These are phyloP conservation scores for Colletotrichum neosansevieriae DNA, from an alignment of 2,329 filamentous ascomycete species.

Conservation along the genomic window DNA sequence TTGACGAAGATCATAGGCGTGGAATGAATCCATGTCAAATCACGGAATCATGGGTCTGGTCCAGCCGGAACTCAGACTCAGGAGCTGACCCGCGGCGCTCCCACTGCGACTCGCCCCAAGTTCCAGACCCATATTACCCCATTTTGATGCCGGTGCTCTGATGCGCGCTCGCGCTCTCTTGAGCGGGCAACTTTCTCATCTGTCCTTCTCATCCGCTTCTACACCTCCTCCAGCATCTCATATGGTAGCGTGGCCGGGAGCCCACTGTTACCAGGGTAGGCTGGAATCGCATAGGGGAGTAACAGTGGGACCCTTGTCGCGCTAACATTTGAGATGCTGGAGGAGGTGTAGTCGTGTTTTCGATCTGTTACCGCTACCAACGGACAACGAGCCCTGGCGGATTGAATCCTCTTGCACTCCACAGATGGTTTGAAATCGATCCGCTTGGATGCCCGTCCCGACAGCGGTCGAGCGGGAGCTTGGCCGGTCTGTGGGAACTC, in stretches of 20 bases:
- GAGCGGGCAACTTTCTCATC: not conserved
- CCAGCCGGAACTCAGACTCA: not conserved
- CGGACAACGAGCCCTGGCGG: not conserved
- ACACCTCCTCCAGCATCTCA: no score
- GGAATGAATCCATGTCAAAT: constrained; percentile 11
- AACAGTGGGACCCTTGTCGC: no score
- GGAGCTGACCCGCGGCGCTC: not conserved
- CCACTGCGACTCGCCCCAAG: constrained; percentile 6
- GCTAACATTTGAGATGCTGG: no score
- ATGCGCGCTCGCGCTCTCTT: not conserved
- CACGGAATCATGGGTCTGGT: not conserved
- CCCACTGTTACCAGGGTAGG: no score
- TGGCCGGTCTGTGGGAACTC: no score
- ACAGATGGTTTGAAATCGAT: not conserved
- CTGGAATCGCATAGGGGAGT: no score
- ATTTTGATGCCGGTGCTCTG: not conserved
- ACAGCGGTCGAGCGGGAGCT: constrained; percentile 6
- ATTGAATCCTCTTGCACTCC: not conserved
- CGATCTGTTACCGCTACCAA: not conserved
- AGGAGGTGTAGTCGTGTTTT: constrained; percentile 22
- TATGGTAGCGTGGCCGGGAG: no score
- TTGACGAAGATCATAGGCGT: constrained; percentile 24
- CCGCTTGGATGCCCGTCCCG: constrained; percentile 12
- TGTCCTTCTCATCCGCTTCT: not conserved
- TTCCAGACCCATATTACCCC: not conserved